Base-by-base conservation (phyloP, 2,329 filamentous ascomycete genomes). In the Rachicladosporium sp. region DNA sequence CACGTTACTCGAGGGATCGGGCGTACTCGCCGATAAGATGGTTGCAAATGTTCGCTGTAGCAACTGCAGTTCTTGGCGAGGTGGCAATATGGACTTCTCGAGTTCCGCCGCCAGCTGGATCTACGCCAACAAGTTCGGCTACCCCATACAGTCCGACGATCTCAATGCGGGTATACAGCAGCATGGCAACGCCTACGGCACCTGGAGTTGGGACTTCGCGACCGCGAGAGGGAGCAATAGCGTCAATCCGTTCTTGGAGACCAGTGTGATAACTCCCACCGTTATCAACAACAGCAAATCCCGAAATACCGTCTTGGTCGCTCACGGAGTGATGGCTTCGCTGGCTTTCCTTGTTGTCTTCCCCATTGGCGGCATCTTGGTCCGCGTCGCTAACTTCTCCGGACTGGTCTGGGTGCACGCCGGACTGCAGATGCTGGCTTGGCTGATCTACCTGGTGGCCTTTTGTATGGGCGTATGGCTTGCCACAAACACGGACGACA, bases 1-100 rank as follows among this genome's bases (percentile, higher is more conserved):
- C 11, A 65, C 63, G 9, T 48, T 76, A 3, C 60, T 77, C 0
- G 69, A 65, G 33, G 73, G 73, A 3, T 69, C 68, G 3, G 71
- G 73, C 2, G 68, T 76, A 4, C 52, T 57, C 4, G 61, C 70
- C 47, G 67, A 67, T 12, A 59, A 63, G 11, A 73, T 77, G 68
- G 65, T 63, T 13, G 73, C 72, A 10, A 76, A 76, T 49, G 60
- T 78, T 13, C 65, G 58, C 47, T 76, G 73, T 65, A 58, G 44
- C 15, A 73, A 67, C 43, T 76, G 73, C 50, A 52, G 66, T 29
- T 64, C 54, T 40, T 76, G 71, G 71, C 57, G 54, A 27, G 70
- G 69, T 4, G 70, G 71, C 3, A 60, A 54, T 21, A 71, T 73
- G 63, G 63, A 68, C 46, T 67, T 73, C 42, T 68, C 56, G 3